Evolutionary conservation across 306 rosid species (phyloP).

Genomic region (Arachis hypogaea): DNA sequence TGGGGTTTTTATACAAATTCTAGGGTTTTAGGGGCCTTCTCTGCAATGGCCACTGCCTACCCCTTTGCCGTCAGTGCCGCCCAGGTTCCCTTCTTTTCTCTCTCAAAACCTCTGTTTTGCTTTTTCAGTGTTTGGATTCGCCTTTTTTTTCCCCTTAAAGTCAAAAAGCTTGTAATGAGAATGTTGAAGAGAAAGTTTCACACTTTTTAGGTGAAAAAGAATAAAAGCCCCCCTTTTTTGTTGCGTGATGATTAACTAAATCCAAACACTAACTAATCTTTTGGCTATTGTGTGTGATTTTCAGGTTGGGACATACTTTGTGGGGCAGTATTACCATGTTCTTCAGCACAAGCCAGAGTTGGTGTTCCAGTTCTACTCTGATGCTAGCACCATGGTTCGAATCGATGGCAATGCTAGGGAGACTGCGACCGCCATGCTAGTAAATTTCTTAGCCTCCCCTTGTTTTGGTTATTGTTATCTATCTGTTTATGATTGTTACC

Average conservation of each 20-base stretch:
- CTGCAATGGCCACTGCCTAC: slow-evolving; percentile 62
- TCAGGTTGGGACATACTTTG: slow-evolving; percentile 91
- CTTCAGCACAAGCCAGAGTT: slow-evolving; percentile 73
- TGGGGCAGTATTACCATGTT: slow-evolving; percentile 84
- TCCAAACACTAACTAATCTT: neutral
- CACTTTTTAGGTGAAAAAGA: neutral
- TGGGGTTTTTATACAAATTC: slow-evolving; percentile 15
- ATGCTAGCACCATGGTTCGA: slow-evolving; percentile 78
- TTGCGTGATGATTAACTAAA: neutral
- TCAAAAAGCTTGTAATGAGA: neutral
- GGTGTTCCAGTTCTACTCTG: slow-evolving; percentile 86
- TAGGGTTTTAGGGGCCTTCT: slow-evolving; percentile 26
- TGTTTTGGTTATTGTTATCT: neutral
- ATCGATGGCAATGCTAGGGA: slow-evolving; percentile 67
- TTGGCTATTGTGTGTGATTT: slow-evolving; percentile 2
- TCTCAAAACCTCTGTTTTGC: neutral
- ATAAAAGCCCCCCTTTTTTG: neutral
- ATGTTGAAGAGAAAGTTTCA: neutral
- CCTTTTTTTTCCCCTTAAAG: neutral
- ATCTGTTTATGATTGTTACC: neutral
- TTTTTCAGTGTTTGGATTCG: neutral
- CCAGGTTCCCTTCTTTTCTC: slow-evolving; percentile 1
- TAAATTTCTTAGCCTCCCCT: slow-evolving; percentile 28
- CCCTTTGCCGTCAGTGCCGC: slow-evolving; percentile 27
- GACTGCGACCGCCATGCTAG: slow-evolving; percentile 73